These are phyloP conservation scores for Kalanchoe fedtschenkoi DNA, from an alignment of 164 flowering plant genomes.

Conservation along the genomic window DNA sequence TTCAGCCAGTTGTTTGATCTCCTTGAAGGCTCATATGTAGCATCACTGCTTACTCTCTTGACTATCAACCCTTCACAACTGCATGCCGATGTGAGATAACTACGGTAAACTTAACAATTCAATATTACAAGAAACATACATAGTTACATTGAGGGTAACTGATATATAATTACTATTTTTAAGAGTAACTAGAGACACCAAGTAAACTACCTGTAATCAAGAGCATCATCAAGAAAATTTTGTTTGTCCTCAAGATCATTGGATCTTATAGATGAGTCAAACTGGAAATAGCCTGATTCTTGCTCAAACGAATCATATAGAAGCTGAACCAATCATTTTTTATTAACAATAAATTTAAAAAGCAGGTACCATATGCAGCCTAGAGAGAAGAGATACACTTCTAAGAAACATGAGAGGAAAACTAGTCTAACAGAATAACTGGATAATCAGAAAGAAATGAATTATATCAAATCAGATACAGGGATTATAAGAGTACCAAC, in stretches of 20 bases:
- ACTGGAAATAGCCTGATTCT: constrained; percentile 68
- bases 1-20: constrained; percentile 89
- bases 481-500: too few species aligned
- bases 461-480: too few species aligned
- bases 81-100: constrained; percentile 18
- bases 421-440: too few species aligned
- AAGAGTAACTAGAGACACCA: constrained; percentile 7
- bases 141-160: too few species aligned
- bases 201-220: constrained; percentile 63
- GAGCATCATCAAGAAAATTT: constrained; percentile 70
- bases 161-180: too few species aligned
- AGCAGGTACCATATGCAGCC: too few species aligned
- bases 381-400: too few species aligned
- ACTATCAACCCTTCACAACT: constrained; percentile 93
- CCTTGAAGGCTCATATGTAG: constrained; percentile 94
- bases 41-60: constrained; percentile 74
- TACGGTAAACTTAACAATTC: too few species aligned
- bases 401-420: too few species aligned
- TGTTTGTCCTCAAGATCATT: constrained; percentile 90
- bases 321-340: constrained; percentile 34
- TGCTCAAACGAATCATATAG: constrained; percentile 73
- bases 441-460: too few species aligned
- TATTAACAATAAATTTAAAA: background rate
- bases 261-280: constrained; percentile 80
- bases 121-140: too few species aligned